These are phyloP conservation scores for Phoma sp. DNA, from an alignment of 2,329 filamentous ascomycete species.

Conservation along the genomic window DNA sequence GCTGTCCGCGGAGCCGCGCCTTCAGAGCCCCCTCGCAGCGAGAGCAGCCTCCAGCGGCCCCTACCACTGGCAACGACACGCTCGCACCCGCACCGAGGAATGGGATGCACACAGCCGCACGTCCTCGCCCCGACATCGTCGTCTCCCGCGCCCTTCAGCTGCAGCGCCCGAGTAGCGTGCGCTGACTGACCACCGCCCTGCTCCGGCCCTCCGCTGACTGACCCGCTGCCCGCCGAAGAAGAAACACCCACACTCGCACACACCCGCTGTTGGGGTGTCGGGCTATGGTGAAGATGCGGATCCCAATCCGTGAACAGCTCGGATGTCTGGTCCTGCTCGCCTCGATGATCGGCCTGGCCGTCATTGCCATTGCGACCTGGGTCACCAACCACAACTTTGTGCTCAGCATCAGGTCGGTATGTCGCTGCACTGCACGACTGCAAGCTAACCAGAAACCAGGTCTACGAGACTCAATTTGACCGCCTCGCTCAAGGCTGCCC, in stretches of 20 bases:
- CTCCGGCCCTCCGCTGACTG: slow-evolving; percentile 12
- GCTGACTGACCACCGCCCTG: slow-evolving; percentile 26
- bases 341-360: slow-evolving; percentile 75
- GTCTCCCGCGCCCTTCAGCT: slow-evolving; percentile 19
- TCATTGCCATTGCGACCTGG: slow-evolving; percentile 79
- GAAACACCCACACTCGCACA: not conserved
- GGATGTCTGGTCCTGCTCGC: slow-evolving; percentile 78
- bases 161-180: slow-evolving; percentile 20
- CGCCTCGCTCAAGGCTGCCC: slow-evolving; percentile 84
- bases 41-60: not conserved
- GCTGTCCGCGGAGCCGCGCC: slow-evolving; percentile 12
- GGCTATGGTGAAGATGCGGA: slow-evolving; percentile 69
- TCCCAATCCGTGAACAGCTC: slow-evolving; percentile 88
- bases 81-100: slow-evolving; percentile 29
- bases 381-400: slow-evolving; percentile 35
- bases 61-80: not conserved
- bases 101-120: slow-evolving; percentile 30
- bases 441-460: slow-evolving; percentile 28
- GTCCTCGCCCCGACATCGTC: slow-evolving; percentile 20
- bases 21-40: slow-evolving; percentile 12
- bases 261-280: slow-evolving; percentile 4
- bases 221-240: not conserved
- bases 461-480: slow-evolving; percentile 74
- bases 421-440: not conserved
- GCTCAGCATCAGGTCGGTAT: slow-evolving; percentile 16